A percentile compares a stretch with the other conserved stretches of the same genome.
phyloP scores from a whole-genome alignment of 306 rosid species.

The Prosopis cineraria region DNA sequence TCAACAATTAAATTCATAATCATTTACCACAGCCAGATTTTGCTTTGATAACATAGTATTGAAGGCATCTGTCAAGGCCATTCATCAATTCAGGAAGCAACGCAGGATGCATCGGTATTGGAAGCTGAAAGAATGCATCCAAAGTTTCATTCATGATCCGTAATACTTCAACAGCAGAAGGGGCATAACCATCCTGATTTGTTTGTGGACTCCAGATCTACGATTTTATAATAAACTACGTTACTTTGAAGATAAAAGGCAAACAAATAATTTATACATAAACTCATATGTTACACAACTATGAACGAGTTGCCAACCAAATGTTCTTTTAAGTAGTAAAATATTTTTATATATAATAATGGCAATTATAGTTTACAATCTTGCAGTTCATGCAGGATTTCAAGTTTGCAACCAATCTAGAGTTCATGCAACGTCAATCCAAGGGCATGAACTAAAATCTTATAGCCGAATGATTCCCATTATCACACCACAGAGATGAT shows the following conservation, averaged over 20 bases:
- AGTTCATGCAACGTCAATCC: neutral
- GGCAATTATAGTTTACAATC: neutral
- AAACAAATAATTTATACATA: neutral
- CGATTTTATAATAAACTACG: constrained; percentile 41
- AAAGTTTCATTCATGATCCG: constrained; percentile 82
- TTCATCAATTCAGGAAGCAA: constrained; percentile 90
- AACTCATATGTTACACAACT: neutral
- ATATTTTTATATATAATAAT: neutral
- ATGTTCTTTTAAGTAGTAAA: neutral
- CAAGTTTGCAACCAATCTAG: neutral
- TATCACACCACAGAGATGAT: neutral
- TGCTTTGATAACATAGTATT: constrained; percentile 70
- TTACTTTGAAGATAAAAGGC: constrained; percentile 29
- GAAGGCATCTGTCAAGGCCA: constrained; percentile 94
- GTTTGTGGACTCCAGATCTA: constrained; percentile 77
- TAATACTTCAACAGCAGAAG: constrained; percentile 93
- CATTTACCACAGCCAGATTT: constrained; percentile 92
- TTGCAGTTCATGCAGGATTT: neutral
- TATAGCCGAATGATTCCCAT: neutral
- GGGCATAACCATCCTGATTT: constrained; percentile 81
- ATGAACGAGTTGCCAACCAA: neutral
- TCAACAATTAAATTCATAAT: constrained; percentile 23
- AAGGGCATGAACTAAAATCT: neutral
- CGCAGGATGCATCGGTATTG: constrained; percentile 96
- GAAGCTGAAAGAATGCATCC: constrained; percentile 94